Conservation (phyloP, 2,329 filamentous ascomycete species). For the Didymella glomerata region DNA sequence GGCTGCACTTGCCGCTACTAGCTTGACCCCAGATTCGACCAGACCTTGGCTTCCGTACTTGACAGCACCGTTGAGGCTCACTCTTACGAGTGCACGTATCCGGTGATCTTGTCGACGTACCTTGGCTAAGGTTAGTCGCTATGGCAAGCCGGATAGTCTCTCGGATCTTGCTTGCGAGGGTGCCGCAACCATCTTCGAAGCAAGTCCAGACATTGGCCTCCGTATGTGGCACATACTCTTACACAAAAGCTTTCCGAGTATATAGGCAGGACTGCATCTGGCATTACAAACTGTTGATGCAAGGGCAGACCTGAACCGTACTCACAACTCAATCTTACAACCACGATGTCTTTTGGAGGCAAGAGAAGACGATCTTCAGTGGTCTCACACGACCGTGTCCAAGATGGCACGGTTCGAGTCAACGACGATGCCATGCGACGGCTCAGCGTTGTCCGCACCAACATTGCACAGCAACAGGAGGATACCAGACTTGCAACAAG, state of each 20-base stretch:
- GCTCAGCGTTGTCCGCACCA: slow-evolving; percentile 18
- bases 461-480: slow-evolving; percentile 20
- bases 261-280: slow-evolving; percentile 6
- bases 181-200: slow-evolving; percentile 13
- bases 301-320: not conserved
- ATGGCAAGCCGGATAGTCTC: slow-evolving; percentile 3
- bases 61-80: slow-evolving; percentile 3
- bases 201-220: slow-evolving; percentile 8
- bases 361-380: slow-evolving; percentile 15
- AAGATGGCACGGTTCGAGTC: slow-evolving; percentile 19
- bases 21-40: slow-evolving; percentile 15
- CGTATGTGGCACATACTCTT: slow-evolving; percentile 1
- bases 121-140: slow-evolving; percentile 2
- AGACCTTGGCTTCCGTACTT: slow-evolving; percentile 15
- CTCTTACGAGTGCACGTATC: not conserved
- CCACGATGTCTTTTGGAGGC: slow-evolving; percentile 15
- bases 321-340: not conserved
- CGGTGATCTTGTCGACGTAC: slow-evolving; percentile 14
- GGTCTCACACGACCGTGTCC: slow-evolving; percentile 6
- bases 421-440: slow-evolving; percentile 21
- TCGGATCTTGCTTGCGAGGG: not conserved
- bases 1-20: slow-evolving; percentile 10
- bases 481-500: slow-evolving; percentile 20
- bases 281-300: not conserved
- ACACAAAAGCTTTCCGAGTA: not conserved